Evolutionary conservation across 768 basidiomycete species (phyloP), one percentile per base, ranked within the genome.

Genomic region (Hygrophoropsis aurantiaca): DNA sequence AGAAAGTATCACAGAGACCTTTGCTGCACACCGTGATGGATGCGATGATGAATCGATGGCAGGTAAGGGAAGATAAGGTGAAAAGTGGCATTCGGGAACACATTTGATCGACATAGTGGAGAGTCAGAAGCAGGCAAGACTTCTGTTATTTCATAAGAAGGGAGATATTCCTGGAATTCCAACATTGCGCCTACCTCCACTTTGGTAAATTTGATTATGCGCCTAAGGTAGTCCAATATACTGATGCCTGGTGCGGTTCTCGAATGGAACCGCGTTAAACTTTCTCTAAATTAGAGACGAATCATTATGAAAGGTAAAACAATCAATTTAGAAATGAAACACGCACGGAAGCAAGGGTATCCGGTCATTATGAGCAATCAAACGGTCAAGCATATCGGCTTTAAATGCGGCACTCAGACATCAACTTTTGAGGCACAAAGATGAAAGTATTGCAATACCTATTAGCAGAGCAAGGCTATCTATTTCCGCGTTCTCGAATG

Each of bases 31-130:
- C 91, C 24, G 90, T 83, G 66, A 97, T 86, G 57, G 92, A 84
- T 37, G 95, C 80, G 71, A 98, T 97, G 62, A 97, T 78, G 72
- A 99, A 98, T 50, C 97, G 92, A 71, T 99, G 97, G 60, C 93
- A 93, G 19, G 95, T 98, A 59, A 98, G 82, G 30, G 94, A 95
- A 30, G 92, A 91, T 54, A 99, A 80, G 40, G 88, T 95, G 77
- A 97, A 99, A 26, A 82, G 75, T 19, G 92, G 89, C 58, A 83
- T 79, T 56, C 90, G 83, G 37, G 84, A 79, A 69, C 92, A 95
- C 60, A 97, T 92, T 72, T 90, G 87, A 70, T 94, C 93, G 72
- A 95, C 90, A 67, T 94, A 93, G 72, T 88, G 84, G 52, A 94
- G 77, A 27, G 82, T 84, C 66, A 92, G 83, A 55, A 94, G 70